Percentiles rank a stretch among this genome's conserved stretches.
phyloP scores from a whole-genome alignment of 2,329 filamentous ascomycete species.

The Cadophora sp. region DNA sequence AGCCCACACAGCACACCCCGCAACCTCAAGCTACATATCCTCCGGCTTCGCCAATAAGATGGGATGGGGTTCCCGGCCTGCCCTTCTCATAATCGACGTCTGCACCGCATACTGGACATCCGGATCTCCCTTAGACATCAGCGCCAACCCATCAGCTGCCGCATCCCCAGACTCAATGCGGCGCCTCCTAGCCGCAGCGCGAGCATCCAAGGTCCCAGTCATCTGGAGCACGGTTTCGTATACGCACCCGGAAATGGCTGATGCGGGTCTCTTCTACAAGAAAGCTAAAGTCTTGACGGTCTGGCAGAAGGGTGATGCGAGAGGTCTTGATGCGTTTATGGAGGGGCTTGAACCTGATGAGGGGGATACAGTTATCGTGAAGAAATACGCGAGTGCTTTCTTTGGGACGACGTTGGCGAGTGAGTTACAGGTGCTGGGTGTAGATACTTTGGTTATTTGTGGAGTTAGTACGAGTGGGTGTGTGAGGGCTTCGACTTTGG shows the following conservation, averaged over 20 bases:
- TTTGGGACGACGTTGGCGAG: conserved; percentile 53
- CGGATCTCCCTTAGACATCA: conserved; percentile 51
- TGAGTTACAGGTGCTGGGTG: conserved; percentile 47
- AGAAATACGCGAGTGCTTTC: conserved; percentile 39
- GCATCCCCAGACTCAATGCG: conserved; percentile 49
- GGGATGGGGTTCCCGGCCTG: conserved; percentile 53
- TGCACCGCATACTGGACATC: conserved; percentile 54
- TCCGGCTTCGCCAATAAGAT: conserved; percentile 40
- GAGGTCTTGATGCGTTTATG: conserved; percentile 50
- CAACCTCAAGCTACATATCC: conserved; percentile 7
- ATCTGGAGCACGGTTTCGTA: conserved; percentile 55
- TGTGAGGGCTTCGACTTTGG: conserved; percentile 53
- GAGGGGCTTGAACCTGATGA: conserved; percentile 39
- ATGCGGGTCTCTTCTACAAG: conserved; percentile 52
- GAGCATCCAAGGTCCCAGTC: conserved; percentile 48
- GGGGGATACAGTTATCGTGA: too few species aligned
- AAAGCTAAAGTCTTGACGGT: conserved; percentile 53
- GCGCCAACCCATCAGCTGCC: conserved; percentile 47
- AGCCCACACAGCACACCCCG: neutral
- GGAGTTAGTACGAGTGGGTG: conserved; percentile 56
- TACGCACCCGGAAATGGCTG: conserved; percentile 51
- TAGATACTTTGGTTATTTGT: conserved; percentile 55
- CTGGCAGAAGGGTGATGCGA: conserved; percentile 50
- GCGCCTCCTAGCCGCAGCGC: conserved; percentile 50
- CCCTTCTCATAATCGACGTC: conserved; percentile 54